Evolutionary conservation across 2,329 filamentous ascomycete genomes (phyloP), one percentile per base, ranked within the genome.

Genomic region (Alternaria consortialis): DNA sequence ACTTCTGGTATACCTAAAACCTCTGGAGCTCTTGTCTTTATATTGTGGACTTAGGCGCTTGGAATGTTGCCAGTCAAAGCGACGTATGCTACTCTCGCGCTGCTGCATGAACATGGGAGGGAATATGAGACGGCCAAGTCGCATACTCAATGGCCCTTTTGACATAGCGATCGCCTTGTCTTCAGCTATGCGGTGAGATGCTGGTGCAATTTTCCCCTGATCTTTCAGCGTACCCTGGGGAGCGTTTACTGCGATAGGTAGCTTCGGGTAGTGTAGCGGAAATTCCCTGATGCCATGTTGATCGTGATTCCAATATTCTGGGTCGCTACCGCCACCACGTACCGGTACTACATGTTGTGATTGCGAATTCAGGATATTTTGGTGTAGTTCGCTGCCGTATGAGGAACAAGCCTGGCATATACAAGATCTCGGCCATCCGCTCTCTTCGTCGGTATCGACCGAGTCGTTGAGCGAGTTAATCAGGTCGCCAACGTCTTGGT

Each of bases 31-130:
- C 23, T 44, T 36, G 11, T 57, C 39, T 32, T 36, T 52, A 11
- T 11, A 29, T 12, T 57, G 55, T 2, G 54, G 31, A 13, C 27
- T 57, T 29, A 44, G 23, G 13, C 23, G 15, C 20, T 43, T 43
- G 31, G 25, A 23, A 25, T 29, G 9, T 34, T 34, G 55, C 55
- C 55, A 57, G n/a, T 57, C 31, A 20, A 52, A 57, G 31, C 31
- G 31, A 20, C 46, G 39, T 7, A 57, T 44, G n/a, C 31, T 43
- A 9, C 37, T 17, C 17, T 52, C 55, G 31, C 39, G 31, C 9
- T 43, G 36, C 29, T 32, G 47, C 7, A 42, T 8, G 39, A 53
- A 46, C 6, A 17, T 31, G 5, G 8, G 11, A 17, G 47, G n/a
- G 15, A 57, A 53, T 13, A 57, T 37, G n/a, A 44, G 15, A 8